Percentiles rank a stretch among this genome's conserved stretches.
Conservation (phyloP, 2,329 filamentous ascomycete species). For the Magnaporthales sp. region DNA sequence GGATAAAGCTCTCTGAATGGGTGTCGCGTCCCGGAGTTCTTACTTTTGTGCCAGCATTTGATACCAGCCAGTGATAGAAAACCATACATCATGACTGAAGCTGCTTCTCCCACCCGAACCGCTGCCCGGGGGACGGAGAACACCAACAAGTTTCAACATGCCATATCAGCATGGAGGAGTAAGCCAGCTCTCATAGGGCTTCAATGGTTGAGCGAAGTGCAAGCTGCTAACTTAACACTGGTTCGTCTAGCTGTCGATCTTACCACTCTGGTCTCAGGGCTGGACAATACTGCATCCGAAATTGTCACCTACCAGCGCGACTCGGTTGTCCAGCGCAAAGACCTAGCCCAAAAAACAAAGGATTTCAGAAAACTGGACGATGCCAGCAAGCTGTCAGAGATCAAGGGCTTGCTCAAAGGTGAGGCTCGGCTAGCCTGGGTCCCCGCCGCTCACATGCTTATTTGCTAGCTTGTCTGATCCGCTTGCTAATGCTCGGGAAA, state of each 20-base stretch:
- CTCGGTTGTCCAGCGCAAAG: conserved; percentile 91
- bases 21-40: neutral
- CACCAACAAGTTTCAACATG: conserved; percentile 92
- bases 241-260: conserved; percentile 67
- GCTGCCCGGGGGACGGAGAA: conserved; percentile 20
- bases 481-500: neutral
- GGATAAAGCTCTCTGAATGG: neutral
- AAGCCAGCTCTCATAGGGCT: conserved; percentile 19
- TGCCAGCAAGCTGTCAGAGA: conserved; percentile 72
- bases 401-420: conserved; percentile 88
- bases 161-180: conserved; percentile 96
- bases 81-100: conserved; percentile 15
- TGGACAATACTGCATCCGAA: conserved; percentile 91
- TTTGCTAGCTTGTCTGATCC: neutral
- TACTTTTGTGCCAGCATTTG: neutral
- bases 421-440: conserved; percentile 8
- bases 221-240: conserved; percentile 4
- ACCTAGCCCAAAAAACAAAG: conserved; percentile 97
- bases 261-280: conserved; percentile 69
- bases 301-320: conserved; percentile 90
- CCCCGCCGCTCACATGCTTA: neutral
- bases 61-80: neutral
- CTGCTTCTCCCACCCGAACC: conserved; percentile 7
- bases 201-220: neutral
- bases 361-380: conserved; percentile 95